Evolutionary conservation across 2,329 filamentous ascomycete species (phyloP).

Genomic region (Aspergillus felis): DNA sequence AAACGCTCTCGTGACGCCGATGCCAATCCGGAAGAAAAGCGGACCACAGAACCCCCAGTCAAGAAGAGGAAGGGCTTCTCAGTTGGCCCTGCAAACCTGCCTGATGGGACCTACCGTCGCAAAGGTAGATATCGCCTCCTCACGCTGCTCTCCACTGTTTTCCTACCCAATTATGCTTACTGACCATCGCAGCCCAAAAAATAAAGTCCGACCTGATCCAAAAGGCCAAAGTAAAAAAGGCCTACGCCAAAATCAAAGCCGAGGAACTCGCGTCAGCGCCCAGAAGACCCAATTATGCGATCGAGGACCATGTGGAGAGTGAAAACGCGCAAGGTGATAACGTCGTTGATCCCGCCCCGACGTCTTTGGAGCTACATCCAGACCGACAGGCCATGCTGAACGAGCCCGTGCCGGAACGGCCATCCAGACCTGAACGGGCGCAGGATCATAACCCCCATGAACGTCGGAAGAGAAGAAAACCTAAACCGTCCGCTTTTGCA

Average conservation of each 20-base stretch:
- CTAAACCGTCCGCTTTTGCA: conserved; percentile 52
- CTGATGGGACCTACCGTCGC: conserved; percentile 81
- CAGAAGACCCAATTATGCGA: conserved; percentile 32
- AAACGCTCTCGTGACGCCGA: conserved; percentile 55
- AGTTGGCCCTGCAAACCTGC: conserved; percentile 84
- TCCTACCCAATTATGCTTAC: background rate
- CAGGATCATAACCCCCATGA: conserved; percentile 23
- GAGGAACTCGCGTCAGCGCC: conserved; percentile 43
- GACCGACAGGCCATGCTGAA: conserved; percentile 59
- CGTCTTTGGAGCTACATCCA: conserved; percentile 55
- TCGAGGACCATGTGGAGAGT: conserved; percentile 25
- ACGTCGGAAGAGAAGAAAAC: conserved; percentile 30
- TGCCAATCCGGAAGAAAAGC: conserved; percentile 45
- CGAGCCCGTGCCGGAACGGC: conserved; percentile 28
- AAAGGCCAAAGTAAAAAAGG: conserved; percentile 89
- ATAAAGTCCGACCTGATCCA: conserved; percentile 87
- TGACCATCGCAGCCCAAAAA: conserved; percentile 61
- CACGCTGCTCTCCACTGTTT: background rate
- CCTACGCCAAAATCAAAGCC: conserved; percentile 82
- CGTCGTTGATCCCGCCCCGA: conserved; percentile 20
- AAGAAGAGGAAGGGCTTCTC: conserved; percentile 70
- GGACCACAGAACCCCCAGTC: conserved; percentile 31
- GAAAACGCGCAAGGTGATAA: conserved; percentile 14
- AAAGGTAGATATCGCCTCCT: conserved; percentile 53
- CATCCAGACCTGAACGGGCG: conserved; percentile 17